Evolutionary conservation across 148 eudicot species (phyloP), one percentile per base, ranked within the genome.

Genomic region (Silene latifolia): DNA sequence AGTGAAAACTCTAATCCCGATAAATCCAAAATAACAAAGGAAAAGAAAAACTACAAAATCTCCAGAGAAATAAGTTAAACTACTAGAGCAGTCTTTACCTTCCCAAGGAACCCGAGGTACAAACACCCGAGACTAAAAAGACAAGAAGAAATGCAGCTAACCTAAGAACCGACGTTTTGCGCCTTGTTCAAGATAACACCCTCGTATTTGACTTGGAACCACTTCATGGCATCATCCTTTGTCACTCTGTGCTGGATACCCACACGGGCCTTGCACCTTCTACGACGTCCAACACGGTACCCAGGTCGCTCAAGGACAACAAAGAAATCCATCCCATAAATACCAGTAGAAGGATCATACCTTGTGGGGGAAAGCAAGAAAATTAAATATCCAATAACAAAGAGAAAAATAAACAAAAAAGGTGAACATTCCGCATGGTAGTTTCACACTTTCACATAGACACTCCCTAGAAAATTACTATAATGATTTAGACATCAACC

Each of bases 201-300:
- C 67, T 89, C 93, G 5, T 88, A 88, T 69, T 89, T 88, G 80
- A 86, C 84, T 76, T 89, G 91, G 79, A 89, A 89, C 93, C 91
- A 89, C 81, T 89, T 87, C 93, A 89, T 87, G 68, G 91, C 85
- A 80, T 89, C 93, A 0, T 89, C 93, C 79, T 89, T 89, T 39
- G 93, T 89, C 32, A 89, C 93, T 76, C 93, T 74, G 86, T 89
- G 93, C 74, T 89, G 93, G 79, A 89, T 87, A 48, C 93, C 93
- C 57, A 89, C 91, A 67, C 93, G 89, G 18, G 93, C 72, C 85
- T 89, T 89, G 93, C 93, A 89, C 77, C 93, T 84, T 25, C 93
- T 85, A 5, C 93, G 88, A 62, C 93, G 93, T 24, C 83, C 90
- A 70, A 89, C 93, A 71, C 93, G 86, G 81, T 89, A 89, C 0